phyloP scores from a whole-genome alignment of 257 asterid genomes.

The Ballota nigra region DNA sequence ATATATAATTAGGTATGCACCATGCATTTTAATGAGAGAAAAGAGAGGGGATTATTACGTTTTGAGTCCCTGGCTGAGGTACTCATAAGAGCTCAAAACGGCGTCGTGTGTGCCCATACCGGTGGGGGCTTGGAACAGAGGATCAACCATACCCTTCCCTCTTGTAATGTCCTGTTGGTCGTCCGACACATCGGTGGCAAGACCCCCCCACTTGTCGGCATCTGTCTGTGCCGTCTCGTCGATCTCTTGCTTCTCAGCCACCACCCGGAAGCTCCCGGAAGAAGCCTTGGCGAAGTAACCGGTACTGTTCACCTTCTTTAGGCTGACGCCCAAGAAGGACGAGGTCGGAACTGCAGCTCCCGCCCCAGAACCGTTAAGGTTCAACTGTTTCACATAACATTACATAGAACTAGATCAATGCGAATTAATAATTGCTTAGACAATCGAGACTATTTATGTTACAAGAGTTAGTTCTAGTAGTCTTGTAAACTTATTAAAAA shows the following conservation, averaged over 20 bases:
- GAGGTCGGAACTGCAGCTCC: conserved; percentile 42
- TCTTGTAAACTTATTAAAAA: no score
- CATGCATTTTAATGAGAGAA: background rate
- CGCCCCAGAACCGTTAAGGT: conserved; percentile 33
- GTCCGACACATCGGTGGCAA: conserved; percentile 39
- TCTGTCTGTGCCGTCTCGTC: conserved; percentile 34
- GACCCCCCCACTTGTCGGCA: conserved; percentile 49
- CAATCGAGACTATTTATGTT: no score
- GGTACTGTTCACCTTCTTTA: conserved; percentile 39
- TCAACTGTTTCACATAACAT: conserved; percentile 30
- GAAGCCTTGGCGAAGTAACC: conserved; percentile 13
- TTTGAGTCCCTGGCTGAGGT: conserved; percentile 47
- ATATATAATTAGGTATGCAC: background rate
- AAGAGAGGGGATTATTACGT: conserved; percentile 15
- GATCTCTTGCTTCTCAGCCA: conserved; percentile 20
- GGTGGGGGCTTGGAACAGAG: conserved; percentile 57
- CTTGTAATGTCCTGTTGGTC: conserved; percentile 63
- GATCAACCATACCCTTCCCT: conserved; percentile 53
- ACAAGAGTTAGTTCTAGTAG: no score
- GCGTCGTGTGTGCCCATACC: conserved; percentile 60
- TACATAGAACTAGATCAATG: no score
- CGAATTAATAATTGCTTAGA: no score
- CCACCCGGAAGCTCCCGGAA: conserved; percentile 28
- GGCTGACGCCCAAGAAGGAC: conserved; percentile 38
- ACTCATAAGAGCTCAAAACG: conserved; percentile 54